A percentile compares a stretch with the other conserved stretches of the same genome.
These are phyloP conservation scores for Xerocomellus chrysenteron DNA, from an alignment of 768 basidiomycete species.

Conservation along the genomic window DNA sequence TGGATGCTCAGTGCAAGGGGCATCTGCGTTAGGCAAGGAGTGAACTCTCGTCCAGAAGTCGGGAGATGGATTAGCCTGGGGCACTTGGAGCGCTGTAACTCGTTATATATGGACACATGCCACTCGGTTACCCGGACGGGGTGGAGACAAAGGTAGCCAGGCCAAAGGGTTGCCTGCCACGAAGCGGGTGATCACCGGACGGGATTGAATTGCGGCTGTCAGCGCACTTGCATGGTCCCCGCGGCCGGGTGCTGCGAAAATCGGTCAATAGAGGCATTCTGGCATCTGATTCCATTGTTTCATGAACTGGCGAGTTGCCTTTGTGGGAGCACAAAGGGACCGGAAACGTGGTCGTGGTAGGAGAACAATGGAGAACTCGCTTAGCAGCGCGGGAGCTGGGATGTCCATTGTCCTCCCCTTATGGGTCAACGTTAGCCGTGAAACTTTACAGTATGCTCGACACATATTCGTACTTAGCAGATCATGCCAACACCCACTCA, in stretches of 20 bases:
- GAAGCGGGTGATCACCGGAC: conserved; percentile 4
- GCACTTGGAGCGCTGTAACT: not conserved
- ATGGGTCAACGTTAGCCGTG: not conserved
- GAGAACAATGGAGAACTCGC: conserved; percentile 33
- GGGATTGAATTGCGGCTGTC: not conserved
- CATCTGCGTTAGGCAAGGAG: conserved; percentile 44
- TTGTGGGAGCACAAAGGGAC: conserved; percentile 30
- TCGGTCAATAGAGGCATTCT: not conserved
- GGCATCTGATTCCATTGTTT: conserved; percentile 25
- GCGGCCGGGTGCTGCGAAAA: not conserved
- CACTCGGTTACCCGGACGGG: conserved; percentile 29
- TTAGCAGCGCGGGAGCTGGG: conserved; percentile 9
- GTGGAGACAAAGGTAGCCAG: conserved; percentile 30
- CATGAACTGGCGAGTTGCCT: conserved; percentile 22
- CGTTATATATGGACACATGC: conserved; percentile 28
- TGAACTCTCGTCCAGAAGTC: conserved; percentile 7
- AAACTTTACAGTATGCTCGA: not conserved
- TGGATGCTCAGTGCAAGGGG: conserved; percentile 63
- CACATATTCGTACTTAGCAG: not conserved
- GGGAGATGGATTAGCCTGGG: conserved; percentile 16
- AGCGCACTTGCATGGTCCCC: not conserved
- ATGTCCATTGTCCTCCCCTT: conserved; percentile 17
- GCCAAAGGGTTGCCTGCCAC: conserved; percentile 4
- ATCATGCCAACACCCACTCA: conserved; percentile 37
- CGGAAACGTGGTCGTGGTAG: conserved; percentile 9